Evolutionary conservation across 441 rosid genomes (phyloP), one percentile per base, ranked within the genome.

Genomic region (Adansonia grandidieri): DNA sequence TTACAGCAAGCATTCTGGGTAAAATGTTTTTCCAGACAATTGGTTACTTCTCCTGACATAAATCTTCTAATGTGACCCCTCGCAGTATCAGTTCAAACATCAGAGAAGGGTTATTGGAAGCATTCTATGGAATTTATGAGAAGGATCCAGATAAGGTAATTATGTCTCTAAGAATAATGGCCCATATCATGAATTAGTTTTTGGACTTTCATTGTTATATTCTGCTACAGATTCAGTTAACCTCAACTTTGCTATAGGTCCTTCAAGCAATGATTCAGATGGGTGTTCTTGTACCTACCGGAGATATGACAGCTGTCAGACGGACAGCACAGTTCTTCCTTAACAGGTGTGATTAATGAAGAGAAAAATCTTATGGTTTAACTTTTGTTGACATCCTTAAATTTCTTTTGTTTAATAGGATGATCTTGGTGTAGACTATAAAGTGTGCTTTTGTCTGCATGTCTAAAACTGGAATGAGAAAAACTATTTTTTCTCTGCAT

Each of bases 271-370:
- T 94, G 99, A 77, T 94, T 85, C 98, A 94, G 87, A 96, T 96
- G 99, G 99, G 99, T 74, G 98, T 96, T 79, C 98, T 96, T 82
- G 98, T 96, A 73, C 99, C 99, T 71, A 96, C 98, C 45, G 99
- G 99, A 79, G 99, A 96, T 81, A 86, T 89, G 91, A 96, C 99
- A 70, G 96, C 99, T 75, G 91, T 96, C 79, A 88, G 98, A 83
- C 85, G 99, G 82, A 96, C 99, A 50, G 98, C 99, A 48, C 87
- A 87, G 72, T 96, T 96, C 86, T 96, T 96, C 86, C 98, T 96
- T 76, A 92, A 94, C 66, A 96, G 98, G 99, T 96, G 19, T 37
- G 69, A 63, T 62, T 75, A 65, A 61, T 60, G 77, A 77, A 66
- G 69, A 61, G 74, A 37, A 24, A 24, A 62, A 11, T 62, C 42